Base-by-base conservation (phyloP, 805 yeast species). In the Komagataella ulmi region DNA sequence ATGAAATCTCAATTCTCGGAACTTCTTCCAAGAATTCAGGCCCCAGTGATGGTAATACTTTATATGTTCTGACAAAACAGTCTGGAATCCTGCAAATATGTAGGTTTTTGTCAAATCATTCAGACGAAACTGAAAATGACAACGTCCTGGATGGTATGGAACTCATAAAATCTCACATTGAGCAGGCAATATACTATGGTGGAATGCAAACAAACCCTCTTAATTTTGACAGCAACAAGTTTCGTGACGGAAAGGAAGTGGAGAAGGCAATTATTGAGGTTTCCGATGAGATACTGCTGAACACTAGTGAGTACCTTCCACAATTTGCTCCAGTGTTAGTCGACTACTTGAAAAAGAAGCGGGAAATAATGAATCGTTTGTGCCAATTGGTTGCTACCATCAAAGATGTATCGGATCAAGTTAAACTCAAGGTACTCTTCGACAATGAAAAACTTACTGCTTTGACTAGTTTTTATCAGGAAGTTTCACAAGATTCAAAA, bases 141-240 rank as follows among this genome's bases (percentile, higher is more conserved):
- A 44, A 12, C 19, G n/a, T 17, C 19, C 12, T 17, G 46, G 46
- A 44, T 17, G 46, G 23, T 44, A 44, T 19, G 46, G 46, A 53
- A 3, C 72, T 81, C 48, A 70, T 86, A 40, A 83, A 82, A 60
- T 77, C 88, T 0, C 90, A 83, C 58, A 77, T 91, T 19, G 93
- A 85, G 57, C 97, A 90, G 65, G 96, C 90, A 0, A 78, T 90
- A 1, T 84, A 82, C 58, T 85, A 79, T 55, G 74, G 79, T 2
- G 65, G 62, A 7, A 57, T 66, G 5, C 46, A 17, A 7, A 17
- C 46, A 17, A 44, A 44, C 8, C 46, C 46, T 3, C 23, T 44
- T 44, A 19, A 44, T 19, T 44, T 44, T 19, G 23, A 44, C 46
- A 44, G 19, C 46, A 19, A 44, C n/a, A 17, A 44, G 18, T 1